A percentile compares a stretch with the other conserved stretches of the same genome.
phyloP scores from a whole-genome alignment of 805 yeast species.

The Clavispora phyllophila region DNA sequence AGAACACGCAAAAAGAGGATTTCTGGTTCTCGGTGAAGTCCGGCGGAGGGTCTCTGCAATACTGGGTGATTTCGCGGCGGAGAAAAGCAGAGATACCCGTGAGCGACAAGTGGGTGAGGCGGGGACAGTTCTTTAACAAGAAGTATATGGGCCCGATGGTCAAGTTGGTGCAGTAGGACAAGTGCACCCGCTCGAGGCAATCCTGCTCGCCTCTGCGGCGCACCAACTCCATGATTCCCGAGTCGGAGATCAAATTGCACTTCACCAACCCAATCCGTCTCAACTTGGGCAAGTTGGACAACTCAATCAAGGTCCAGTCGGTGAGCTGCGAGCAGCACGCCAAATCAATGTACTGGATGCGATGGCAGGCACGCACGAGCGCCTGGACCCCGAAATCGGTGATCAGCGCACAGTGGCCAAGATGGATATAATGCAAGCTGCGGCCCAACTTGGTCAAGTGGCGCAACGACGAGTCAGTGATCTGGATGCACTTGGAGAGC shows the following conservation, averaged over 20 bases:
- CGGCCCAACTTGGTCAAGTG: slow-evolving; percentile 71
- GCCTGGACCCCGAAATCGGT: slow-evolving; percentile 83
- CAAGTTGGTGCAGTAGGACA: slow-evolving; percentile 82
- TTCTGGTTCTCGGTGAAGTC: slow-evolving; percentile 87
- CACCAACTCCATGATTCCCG: slow-evolving; percentile 67
- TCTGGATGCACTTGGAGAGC: slow-evolving; percentile 79
- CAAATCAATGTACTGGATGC: slow-evolving; percentile 87
- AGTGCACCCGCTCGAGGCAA: slow-evolving; percentile 86
- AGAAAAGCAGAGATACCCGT: slow-evolving; percentile 92
- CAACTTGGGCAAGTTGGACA: slow-evolving; percentile 71
- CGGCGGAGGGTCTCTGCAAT: slow-evolving; percentile 88
- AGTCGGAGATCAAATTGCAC: slow-evolving; percentile 82
- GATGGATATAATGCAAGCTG: slow-evolving; percentile 80
- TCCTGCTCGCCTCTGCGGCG: slow-evolving; percentile 68
- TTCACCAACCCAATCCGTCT: slow-evolving; percentile 92
- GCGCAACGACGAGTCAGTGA: slow-evolving; percentile 75
- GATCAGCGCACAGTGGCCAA: slow-evolving; percentile 88
- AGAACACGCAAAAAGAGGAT: slow-evolving; percentile 84
- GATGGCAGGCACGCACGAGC: slow-evolving; percentile 70
- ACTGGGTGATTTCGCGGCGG: slow-evolving; percentile 76
- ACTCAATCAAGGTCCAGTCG: slow-evolving; percentile 70
- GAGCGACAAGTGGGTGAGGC: slow-evolving; percentile 81
- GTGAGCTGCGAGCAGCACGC: slow-evolving; percentile 93
- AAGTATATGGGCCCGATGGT: slow-evolving; percentile 73
- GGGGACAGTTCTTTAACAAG: slow-evolving; percentile 74